Evolutionary conservation across 495 filamentous ascomycete genomes (phyloP), one percentile per base, ranked within the genome.

Genomic region (Xylaria grammica): DNA sequence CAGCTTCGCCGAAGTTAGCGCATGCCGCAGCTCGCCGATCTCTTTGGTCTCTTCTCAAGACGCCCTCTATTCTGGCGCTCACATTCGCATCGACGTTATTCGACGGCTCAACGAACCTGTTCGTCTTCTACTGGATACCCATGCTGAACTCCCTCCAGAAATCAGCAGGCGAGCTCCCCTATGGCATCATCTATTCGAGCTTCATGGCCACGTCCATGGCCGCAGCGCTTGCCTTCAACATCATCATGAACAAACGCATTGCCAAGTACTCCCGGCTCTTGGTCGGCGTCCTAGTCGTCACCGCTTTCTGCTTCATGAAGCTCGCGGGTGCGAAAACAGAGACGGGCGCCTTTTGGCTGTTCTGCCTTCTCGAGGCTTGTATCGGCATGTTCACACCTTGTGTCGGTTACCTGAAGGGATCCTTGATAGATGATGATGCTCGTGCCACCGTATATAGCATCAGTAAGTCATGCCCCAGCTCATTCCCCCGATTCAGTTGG

Each of bases 101-200:
- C 67, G 83, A 87, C 63, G 82, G 83, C 8, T 84, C 83, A 3
- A 85, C 86, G 82, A 86, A 85, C 68, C 78, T 86, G 17, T 87
- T 84, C 60, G 81, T 86, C 36, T 86, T 86, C 74, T 83, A 85
- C 70, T 84, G 82, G 81, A 74, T 81, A 10, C 82, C 84, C 3
- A 76, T 78, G 13, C 74, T 87, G 7, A 76, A 78, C 32, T 73
- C 79, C 1, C 75, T 77, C 26, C 73, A 75, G 53, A 54, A 69
- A 15, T 10, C 17, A 7, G 63, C 70, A 7, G 30, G 60, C 36
- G 70, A 74, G 29, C 80, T 85, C 0, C 84, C 85, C 7, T 86
- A 84, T 63, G 84, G 85, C 44, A 72, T 81, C 42, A 86, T 87
- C 49, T 87, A 86, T 60, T 77, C 83, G 5, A 79, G 77, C 62